Conservation (phyloP, 2,329 filamentous ascomycete species). For the Cladosporium sp. region DNA sequence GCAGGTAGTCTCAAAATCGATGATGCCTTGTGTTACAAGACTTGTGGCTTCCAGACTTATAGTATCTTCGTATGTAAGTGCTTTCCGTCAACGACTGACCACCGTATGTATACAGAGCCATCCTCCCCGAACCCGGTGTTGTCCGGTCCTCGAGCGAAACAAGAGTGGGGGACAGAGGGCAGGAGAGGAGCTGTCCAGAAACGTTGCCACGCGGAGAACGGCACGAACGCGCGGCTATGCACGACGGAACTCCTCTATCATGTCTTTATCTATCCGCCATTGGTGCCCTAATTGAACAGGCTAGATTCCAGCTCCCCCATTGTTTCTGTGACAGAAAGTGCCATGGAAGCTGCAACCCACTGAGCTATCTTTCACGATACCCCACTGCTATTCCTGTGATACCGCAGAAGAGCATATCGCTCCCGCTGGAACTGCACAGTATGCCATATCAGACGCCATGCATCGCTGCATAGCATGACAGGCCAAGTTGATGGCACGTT, state of each 20-base stretch:
- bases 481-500: background rate
- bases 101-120: background rate
- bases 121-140: background rate
- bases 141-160: background rate
- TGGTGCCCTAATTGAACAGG: background rate
- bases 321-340: background rate
- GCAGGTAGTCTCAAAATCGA: background rate
- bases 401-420: background rate
- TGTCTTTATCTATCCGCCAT: background rate
- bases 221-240: background rate
- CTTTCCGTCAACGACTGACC: background rate
- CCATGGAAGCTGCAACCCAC: background rate
- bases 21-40: background rate
- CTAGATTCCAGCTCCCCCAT: background rate
- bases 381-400: background rate
- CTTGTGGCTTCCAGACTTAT: background rate
- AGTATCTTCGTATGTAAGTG: background rate
- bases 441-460: background rate
- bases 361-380: slow-evolving; percentile 2
- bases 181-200: background rate
- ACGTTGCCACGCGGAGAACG: background rate
- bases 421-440: background rate
- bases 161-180: background rate
- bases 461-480: background rate
- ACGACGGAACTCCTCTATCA: background rate